A percentile compares a stretch with the other conserved stretches of the same genome.
These are phyloP conservation scores for Sistotremastrum niveocremeum DNA, from an alignment of 768 basidiomycete species.

Conservation along the genomic window DNA sequence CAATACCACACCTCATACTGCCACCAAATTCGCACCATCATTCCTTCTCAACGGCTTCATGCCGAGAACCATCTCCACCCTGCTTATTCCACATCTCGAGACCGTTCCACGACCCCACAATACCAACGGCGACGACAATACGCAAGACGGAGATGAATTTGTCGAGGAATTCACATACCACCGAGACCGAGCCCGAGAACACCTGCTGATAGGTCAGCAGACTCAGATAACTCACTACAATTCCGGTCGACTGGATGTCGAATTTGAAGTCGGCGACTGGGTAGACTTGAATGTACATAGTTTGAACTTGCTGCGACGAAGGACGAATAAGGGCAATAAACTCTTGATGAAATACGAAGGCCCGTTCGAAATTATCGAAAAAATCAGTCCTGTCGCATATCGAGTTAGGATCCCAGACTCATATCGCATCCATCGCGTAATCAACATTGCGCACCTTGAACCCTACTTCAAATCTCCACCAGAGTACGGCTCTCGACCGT, in stretches of 20 bases:
- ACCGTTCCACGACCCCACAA: no score
- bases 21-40: slow-evolving; percentile 16
- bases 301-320: slow-evolving; percentile 8
- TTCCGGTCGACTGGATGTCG: not conserved
- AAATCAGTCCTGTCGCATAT: slow-evolving; percentile 18
- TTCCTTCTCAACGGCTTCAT: slow-evolving; percentile 16
- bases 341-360: slow-evolving; percentile 18
- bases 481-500: no score
- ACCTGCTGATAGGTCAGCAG: slow-evolving; percentile 5
- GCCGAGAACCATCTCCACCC: slow-evolving; percentile 9
- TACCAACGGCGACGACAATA: no score
- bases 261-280: slow-evolving; percentile 18
- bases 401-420: slow-evolving; percentile 16
- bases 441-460: slow-evolving; percentile 22
- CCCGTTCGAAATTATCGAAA: slow-evolving; percentile 17
- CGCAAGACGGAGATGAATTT: slow-evolving; percentile 4
- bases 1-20: slow-evolving; percentile 17
- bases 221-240: slow-evolving; percentile 13
- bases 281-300: slow-evolving; percentile 17
- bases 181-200: slow-evolving; percentile 4
- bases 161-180: slow-evolving; percentile 3
- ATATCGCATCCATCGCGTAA: slow-evolving; percentile 18
- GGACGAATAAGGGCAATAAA: slow-evolving; percentile 17
- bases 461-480: slow-evolving; percentile 12
- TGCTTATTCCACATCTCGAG: not conserved